A percentile compares a stretch with the other conserved stretches of the same genome.
phyloP scores from a whole-genome alignment of 169 alveolate species.

The Plasmodium fragile region DNA sequence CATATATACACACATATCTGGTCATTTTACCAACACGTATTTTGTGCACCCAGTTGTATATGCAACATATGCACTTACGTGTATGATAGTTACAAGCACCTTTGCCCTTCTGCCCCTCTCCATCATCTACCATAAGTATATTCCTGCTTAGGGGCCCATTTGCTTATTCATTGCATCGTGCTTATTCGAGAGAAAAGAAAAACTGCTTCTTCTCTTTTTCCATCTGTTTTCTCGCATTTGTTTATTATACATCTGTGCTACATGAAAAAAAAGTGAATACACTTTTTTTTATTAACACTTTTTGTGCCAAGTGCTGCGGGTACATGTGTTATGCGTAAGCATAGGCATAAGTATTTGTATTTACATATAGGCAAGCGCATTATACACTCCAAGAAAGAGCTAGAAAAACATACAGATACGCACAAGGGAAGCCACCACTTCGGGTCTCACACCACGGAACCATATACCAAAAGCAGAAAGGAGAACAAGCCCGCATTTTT shows the following conservation, averaged over 20 bases:
- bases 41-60: background rate
- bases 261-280: background rate
- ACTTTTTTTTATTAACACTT: slow-evolving; percentile 18
- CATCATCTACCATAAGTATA: background rate
- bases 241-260: background rate
- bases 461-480: background rate
- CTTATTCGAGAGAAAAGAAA: background rate
- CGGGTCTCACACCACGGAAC: background rate
- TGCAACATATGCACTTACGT: background rate
- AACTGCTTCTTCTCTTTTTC: background rate
- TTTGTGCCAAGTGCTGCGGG: background rate
- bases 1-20: background rate
- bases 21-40: background rate
- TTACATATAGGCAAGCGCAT: background rate
- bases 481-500: background rate
- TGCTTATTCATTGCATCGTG: slow-evolving; percentile 4
- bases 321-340: background rate
- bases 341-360: background rate
- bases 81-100: background rate
- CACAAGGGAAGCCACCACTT: background rate
- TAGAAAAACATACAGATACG: background rate
- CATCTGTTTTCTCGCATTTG: background rate
- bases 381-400: background rate
- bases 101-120: background rate
- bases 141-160: background rate